phyloP scores from a whole-genome alignment of 2,329 filamentous ascomycete species.

The Shiraia sp. region DNA sequence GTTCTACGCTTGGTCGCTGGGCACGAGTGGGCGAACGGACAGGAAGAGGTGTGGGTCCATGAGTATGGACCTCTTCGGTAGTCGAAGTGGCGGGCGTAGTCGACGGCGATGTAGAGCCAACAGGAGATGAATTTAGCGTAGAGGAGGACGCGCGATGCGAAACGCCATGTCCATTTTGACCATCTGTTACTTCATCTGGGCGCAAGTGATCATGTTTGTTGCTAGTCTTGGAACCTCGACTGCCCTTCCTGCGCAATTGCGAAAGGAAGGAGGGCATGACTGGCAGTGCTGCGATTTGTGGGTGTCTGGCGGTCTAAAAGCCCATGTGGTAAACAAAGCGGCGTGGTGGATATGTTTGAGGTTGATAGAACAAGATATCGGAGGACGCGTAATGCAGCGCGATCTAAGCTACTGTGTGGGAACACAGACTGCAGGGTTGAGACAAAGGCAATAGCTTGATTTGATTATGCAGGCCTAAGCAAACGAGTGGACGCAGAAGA shows the following conservation, averaged over 20 bases:
- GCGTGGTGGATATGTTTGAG: conserved; percentile 12
- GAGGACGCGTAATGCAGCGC: conserved; percentile 33
- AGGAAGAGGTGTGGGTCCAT: conserved; percentile 49
- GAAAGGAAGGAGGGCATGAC: conserved; percentile 68
- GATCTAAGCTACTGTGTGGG: conserved; percentile 15
- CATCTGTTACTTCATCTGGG: conserved; percentile 19
- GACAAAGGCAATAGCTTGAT: conserved; percentile 23
- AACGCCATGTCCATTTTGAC: conserved; percentile 43
- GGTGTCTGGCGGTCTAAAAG: conserved; percentile 9
- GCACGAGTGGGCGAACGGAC: conserved; percentile 37
- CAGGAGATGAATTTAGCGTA: conserved; percentile 60
- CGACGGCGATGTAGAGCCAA: conserved; percentile 73
- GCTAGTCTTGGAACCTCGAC: conserved; percentile 62
- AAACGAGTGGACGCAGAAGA: conserved; percentile 27
- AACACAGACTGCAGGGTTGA: conserved; percentile 15
- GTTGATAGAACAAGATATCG: conserved; percentile 10
- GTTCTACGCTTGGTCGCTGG: conserved; percentile 42
- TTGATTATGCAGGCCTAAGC: conserved; percentile 18
- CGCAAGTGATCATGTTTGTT: conserved; percentile 14
- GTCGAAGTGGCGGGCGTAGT: conserved; percentile 67
- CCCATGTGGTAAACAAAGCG: conserved; percentile 21
- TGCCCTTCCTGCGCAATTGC: conserved; percentile 74
- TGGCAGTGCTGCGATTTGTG: conserved; percentile 12
- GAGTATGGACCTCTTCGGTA: conserved; percentile 69
- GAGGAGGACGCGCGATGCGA: conserved; percentile 62